phyloP scores from a whole-genome alignment of 495 filamentous ascomycete species.

The Aspergillus affinis region DNA sequence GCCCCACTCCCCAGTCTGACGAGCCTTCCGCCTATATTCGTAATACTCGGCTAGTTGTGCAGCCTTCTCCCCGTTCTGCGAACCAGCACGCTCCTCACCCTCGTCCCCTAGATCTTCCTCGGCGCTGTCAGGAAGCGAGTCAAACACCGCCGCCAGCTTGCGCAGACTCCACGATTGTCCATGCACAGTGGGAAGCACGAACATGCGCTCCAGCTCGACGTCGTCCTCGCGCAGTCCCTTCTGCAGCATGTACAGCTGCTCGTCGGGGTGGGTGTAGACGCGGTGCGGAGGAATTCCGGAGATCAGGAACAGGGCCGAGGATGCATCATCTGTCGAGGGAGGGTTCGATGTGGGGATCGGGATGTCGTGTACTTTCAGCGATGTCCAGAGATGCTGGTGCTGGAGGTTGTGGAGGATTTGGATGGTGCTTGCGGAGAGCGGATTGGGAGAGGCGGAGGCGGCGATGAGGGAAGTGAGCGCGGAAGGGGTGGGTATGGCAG shows the following conservation, averaged over 20 bases:
- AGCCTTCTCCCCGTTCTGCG: slow-evolving; percentile 26
- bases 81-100: slow-evolving; percentile 16
- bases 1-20: slow-evolving; percentile 39
- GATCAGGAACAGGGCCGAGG: slow-evolving; percentile 63
- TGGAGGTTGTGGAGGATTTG: slow-evolving; percentile 78
- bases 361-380: slow-evolving; percentile 57
- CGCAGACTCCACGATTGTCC: slow-evolving; percentile 79
- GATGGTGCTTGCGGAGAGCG: slow-evolving; percentile 54
- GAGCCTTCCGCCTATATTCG: slow-evolving; percentile 33
- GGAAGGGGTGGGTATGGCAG: slow-evolving; percentile 23
- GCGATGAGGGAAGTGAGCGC: slow-evolving; percentile 37
- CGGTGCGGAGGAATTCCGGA: slow-evolving; percentile 85
- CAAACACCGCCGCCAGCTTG: slow-evolving; percentile 77
- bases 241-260: slow-evolving; percentile 78
- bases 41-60: slow-evolving; percentile 38
- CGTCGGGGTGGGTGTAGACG: slow-evolving; percentile 90
- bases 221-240: slow-evolving; percentile 46
- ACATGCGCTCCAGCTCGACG: slow-evolving; percentile 64
- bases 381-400: slow-evolving; percentile 85
- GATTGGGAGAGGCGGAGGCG: slow-evolving; percentile 22
- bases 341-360: slow-evolving; percentile 18
- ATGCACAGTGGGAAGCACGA: slow-evolving; percentile 82
- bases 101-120: slow-evolving; percentile 21
- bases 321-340: slow-evolving; percentile 15
- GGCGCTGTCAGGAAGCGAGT: slow-evolving; percentile 54